Evolutionary conservation across 2,329 filamentous ascomycete genomes (phyloP).

Genomic region (Fusarium nematophilum): DNA sequence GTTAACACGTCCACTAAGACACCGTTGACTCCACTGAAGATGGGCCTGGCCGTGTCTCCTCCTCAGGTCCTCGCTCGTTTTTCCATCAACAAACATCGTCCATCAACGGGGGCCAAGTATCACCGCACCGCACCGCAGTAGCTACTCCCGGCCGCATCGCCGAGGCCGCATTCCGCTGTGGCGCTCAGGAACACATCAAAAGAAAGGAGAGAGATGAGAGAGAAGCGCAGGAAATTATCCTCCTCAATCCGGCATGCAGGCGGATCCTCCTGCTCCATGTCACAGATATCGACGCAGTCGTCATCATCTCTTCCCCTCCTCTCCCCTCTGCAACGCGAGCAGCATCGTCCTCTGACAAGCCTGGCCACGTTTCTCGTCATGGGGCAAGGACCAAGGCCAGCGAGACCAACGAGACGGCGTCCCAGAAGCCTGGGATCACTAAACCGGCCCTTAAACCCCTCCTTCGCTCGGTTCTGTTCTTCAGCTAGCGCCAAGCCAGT

Average conservation of each 20-base stretch:
- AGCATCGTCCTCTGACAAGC: slow-evolving; percentile 1
- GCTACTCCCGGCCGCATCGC: slow-evolving; percentile 16
- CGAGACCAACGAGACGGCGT: slow-evolving; percentile 12
- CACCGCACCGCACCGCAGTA: slow-evolving; percentile 9
- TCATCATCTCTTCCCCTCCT: slow-evolving; percentile 5
- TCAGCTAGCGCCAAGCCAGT: slow-evolving; percentile 25
- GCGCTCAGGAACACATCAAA: not conserved
- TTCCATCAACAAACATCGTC: slow-evolving; percentile 36
- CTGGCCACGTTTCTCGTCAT: not conserved
- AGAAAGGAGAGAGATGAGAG: not conserved
- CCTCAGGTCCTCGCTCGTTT: slow-evolving; percentile 20
- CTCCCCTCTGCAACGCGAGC: slow-evolving; percentile 23
- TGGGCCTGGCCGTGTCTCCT: slow-evolving; percentile 13
- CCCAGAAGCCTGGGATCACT: slow-evolving; percentile 34
- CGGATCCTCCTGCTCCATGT: slow-evolving; percentile 2
- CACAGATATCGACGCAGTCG: slow-evolving; percentile 7
- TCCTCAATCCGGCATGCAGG: not conserved
- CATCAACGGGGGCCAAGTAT: slow-evolving; percentile 20
- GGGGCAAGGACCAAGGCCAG: slow-evolving; percentile 18
- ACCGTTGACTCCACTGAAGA: not conserved
- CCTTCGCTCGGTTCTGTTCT: slow-evolving; percentile 6
- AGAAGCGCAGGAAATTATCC: slow-evolving; percentile 4
- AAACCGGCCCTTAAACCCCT: slow-evolving; percentile 8
- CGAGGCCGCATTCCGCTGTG: slow-evolving; percentile 16
- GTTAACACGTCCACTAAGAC: not conserved